A percentile compares a stretch with the other conserved stretches of the same genome.
Conservation (phyloP, 192 early-diverging fungal genomes). For the Backusella sp. region DNA sequence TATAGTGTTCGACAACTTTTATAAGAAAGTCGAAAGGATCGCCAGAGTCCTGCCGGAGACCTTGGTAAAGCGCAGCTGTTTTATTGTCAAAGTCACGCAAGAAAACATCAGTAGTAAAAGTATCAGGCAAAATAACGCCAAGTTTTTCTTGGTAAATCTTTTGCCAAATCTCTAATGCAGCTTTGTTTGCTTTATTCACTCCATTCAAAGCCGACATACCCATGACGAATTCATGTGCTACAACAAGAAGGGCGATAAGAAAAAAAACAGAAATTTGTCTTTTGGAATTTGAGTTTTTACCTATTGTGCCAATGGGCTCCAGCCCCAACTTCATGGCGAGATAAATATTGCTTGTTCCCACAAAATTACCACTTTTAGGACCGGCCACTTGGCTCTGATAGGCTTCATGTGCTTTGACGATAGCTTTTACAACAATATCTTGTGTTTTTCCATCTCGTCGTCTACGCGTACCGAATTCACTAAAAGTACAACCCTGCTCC, state of each 20-base stretch:
- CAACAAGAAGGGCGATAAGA: slow-evolving; percentile 16
- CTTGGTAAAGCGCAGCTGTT: slow-evolving; percentile 47
- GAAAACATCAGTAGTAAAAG: slow-evolving; percentile 65
- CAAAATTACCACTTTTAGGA: slow-evolving; percentile 37
- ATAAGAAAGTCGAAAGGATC: slow-evolving; percentile 61
- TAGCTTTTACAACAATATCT: slow-evolving; percentile 54
- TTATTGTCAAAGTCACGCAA: slow-evolving; percentile 56
- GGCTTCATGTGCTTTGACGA: slow-evolving; percentile 17
- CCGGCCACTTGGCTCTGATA: background rate
- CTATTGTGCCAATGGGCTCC: slow-evolving; percentile 45
- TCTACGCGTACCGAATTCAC: slow-evolving; percentile 76
- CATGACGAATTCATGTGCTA: slow-evolving; percentile 80
- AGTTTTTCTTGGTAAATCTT: slow-evolving; percentile 50
- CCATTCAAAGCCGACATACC: slow-evolving; percentile 63
- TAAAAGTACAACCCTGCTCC: slow-evolving; percentile 61
- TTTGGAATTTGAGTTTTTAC: slow-evolving; percentile 17
- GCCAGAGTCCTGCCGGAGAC: slow-evolving; percentile 76
- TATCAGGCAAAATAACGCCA: slow-evolving; percentile 69
- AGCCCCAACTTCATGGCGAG: slow-evolving; percentile 50
- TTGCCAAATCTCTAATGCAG: slow-evolving; percentile 59
- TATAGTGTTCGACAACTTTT: slow-evolving; percentile 54
- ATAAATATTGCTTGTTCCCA: slow-evolving; percentile 72
- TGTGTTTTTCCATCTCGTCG: slow-evolving; percentile 65
- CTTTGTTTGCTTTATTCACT: slow-evolving; percentile 54
- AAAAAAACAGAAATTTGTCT: background rate